phyloP scores from a whole-genome alignment of 169 alveolate species.

The Cryptosporidium tyzzeri region DNA sequence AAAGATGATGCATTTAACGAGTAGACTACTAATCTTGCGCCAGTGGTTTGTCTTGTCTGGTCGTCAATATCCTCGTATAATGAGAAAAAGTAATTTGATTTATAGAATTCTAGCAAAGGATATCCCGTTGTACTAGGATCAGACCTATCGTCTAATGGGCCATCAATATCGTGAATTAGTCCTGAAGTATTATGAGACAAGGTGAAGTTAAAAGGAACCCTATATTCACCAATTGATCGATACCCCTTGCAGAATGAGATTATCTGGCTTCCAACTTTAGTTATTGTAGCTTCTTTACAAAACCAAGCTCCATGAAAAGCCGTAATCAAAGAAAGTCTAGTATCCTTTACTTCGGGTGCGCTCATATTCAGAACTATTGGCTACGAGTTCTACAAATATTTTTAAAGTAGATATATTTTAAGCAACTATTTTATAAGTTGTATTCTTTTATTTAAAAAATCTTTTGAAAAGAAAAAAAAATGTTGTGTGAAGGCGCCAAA shows the following conservation, averaged over 20 bases:
- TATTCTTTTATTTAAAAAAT: no score
- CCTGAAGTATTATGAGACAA: conserved; percentile 18
- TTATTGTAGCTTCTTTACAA: not conserved
- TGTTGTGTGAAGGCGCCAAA: not conserved
- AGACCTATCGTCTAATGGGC: conserved; percentile 9
- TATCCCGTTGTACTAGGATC: not conserved
- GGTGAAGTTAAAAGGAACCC: conserved; percentile 13
- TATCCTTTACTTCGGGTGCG: not conserved
- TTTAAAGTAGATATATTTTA: no score
- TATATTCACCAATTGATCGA: conserved; percentile 18
- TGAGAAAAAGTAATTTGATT: conserved; percentile 34
- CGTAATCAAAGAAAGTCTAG: conserved; percentile 15
- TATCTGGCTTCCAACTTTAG: conserved; percentile 17
- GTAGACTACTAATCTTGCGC: conserved; percentile 8
- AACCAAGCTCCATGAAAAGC: conserved; percentile 39
- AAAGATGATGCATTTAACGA: conserved; percentile 9
- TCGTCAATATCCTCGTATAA: conserved; percentile 21
- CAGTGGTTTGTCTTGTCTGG: not conserved
- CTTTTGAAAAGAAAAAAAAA: not conserved
- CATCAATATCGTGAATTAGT: not conserved
- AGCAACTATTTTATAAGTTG: no score
- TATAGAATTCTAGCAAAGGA: conserved; percentile 25
- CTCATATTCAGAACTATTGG: not conserved
- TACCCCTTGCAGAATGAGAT: conserved; percentile 8
- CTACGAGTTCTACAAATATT: not conserved